phyloP scores from a whole-genome alignment of 2,329 filamentous ascomycete genomes.

The Lomentospora prolificans region DNA sequence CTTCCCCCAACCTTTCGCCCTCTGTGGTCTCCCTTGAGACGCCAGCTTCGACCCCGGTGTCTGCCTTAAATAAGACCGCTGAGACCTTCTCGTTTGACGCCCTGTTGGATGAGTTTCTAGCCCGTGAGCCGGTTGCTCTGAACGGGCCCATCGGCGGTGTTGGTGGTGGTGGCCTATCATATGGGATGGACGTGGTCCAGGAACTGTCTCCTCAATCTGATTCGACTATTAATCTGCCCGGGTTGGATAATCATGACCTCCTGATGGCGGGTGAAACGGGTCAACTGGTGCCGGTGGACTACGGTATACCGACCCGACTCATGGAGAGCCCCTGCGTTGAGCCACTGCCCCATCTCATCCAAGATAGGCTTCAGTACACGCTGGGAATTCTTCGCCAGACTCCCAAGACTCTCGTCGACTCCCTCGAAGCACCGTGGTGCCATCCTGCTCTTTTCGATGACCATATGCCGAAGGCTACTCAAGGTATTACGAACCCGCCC shows the following conservation, averaged over 20 bases:
- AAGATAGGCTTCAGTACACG: slow-evolving; percentile 28
- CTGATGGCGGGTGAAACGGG: slow-evolving; percentile 15
- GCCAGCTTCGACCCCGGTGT: not conserved
- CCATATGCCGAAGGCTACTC: slow-evolving; percentile 38
- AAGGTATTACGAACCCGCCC: slow-evolving; percentile 26
- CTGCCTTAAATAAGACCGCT: not conserved
- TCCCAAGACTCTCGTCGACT: slow-evolving; percentile 34
- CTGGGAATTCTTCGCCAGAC: slow-evolving; percentile 43
- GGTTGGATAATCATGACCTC: slow-evolving; percentile 13
- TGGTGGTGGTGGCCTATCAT: not conserved
- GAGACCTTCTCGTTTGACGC: slow-evolving; percentile 4
- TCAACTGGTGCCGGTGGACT: not conserved
- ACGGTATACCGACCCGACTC: not conserved
- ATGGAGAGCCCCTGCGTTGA: slow-evolving; percentile 12
- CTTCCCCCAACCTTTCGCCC: not conserved
- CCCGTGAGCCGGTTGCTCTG: not conserved
- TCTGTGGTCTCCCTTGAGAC: not conserved
- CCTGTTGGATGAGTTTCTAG: slow-evolving; percentile 3
- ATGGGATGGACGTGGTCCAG: not conserved
- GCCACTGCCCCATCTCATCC: slow-evolving; percentile 17
- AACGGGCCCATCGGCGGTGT: not conserved
- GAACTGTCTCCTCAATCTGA: not conserved
- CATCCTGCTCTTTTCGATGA: slow-evolving; percentile 41
- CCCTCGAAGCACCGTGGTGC: slow-evolving; percentile 42
- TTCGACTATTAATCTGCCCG: not conserved